Base-by-base conservation (phyloP, 768 basidiomycete genomes). In the Suillus bovinus region DNA sequence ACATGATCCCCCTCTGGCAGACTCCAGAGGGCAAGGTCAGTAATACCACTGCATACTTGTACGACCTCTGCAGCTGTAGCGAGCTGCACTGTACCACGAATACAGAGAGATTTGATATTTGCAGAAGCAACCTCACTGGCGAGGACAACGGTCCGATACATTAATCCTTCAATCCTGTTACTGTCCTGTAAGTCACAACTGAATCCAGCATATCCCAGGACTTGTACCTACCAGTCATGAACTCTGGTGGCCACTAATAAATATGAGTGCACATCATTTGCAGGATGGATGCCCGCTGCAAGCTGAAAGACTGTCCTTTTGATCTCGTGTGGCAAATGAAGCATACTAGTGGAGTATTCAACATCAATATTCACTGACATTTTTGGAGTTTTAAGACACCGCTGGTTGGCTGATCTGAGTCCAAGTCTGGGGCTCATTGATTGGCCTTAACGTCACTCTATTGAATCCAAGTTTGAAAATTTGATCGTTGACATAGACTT, bases 21-120 rank as follows among this genome's bases (percentile, higher is more conserved):
- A 38, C 16, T 57, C 36, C 56, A 57, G 56, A 57, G 36, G n/a
- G 56, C 56, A 11, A 57, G 56, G 14, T 24, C 11, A 7, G 5
- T 6, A 22, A 57, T 13, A 24, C 56, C 56, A 7, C 41, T 31
- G 20, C 56, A 57, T 5, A 57, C n/a, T n/a, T 38, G 36, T n/a
- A 57, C 5, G 5, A 57, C 14, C 41, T 57, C 56, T 16, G 36
- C 27, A 6, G 36, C 34, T 0, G 56, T 57, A 13, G 29, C 8
- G 14, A 38, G 24, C 22, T 41, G 24, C 13, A 57, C 56, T 24
- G 16, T 38, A 38, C 36, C 31, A 11, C n/a, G 3, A 22, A 57
- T n/a, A 13, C 56, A 57, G 36, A 38, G 38, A 14, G 38, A 38
- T 38, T 38, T 38, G 14, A 57, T 11, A 14, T 33, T 41, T 29